Conservation (phyloP, 164 flowering plant genomes). For the Houttuynia cordata region DNA sequence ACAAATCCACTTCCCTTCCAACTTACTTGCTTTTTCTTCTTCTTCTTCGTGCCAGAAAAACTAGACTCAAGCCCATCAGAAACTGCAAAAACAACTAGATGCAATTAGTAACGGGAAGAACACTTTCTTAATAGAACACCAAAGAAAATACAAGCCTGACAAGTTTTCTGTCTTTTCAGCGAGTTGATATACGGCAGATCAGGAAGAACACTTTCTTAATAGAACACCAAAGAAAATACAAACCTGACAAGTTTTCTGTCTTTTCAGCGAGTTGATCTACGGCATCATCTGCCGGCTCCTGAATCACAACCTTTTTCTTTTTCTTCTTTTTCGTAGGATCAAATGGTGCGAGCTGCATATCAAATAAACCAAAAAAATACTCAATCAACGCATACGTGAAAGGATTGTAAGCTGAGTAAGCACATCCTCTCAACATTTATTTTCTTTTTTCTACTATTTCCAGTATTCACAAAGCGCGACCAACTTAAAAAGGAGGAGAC, state of each 20-base stretch:
- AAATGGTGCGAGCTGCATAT: conserved; percentile 27
- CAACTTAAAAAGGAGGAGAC: background rate
- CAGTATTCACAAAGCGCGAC: background rate
- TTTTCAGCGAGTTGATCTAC: conserved; percentile 57
- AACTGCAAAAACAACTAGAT: conserved; percentile 22
- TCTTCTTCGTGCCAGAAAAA: conserved; percentile 76
- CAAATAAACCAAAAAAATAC: no score
- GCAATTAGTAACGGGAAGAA: background rate
- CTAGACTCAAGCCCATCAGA: conserved; percentile 61
- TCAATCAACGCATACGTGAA: background rate
- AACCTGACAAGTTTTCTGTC: conserved; percentile 61
- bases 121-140: no score
- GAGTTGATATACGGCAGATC: no score
- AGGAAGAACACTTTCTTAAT: background rate
- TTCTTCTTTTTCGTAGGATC: conserved; percentile 39
- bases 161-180: no score
- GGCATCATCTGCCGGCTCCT: conserved; percentile 55
- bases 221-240: background rate
- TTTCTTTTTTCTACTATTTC: no score
- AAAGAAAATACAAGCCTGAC: no score
- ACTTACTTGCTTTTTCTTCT: conserved; percentile 88
- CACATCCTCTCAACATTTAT: no score
- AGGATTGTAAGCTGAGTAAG: no score
- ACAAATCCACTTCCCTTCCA: background rate
- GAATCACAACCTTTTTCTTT: conserved; percentile 39